phyloP scores from a whole-genome alignment of 2,329 filamentous ascomycete genomes.

The Phialophora verrucosa region DNA sequence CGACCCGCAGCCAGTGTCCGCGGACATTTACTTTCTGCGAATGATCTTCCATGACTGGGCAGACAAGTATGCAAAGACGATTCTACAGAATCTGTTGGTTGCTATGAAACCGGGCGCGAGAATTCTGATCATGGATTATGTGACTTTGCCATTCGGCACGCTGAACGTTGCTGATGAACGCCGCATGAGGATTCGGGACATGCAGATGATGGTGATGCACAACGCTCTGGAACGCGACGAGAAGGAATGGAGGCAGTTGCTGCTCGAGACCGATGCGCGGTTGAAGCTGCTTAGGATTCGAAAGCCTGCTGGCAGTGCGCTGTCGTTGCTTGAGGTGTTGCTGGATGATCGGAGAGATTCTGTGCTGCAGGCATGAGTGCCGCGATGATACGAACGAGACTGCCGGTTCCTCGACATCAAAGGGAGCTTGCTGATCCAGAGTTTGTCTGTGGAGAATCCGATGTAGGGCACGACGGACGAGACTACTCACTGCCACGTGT shows the following conservation, averaged over 20 bases:
- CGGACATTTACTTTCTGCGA: conserved; percentile 65
- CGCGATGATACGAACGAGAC: neutral
- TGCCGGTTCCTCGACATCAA: too few species aligned
- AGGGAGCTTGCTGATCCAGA: too few species aligned
- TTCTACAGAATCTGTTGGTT: conserved; percentile 59
- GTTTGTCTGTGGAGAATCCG: too few species aligned
- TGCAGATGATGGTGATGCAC: conserved; percentile 57
- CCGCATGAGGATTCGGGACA: conserved; percentile 20
- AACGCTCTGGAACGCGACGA: conserved; percentile 60
- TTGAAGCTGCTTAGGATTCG: conserved; percentile 42
- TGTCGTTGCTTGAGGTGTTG: conserved; percentile 23
- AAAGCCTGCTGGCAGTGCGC: conserved; percentile 20
- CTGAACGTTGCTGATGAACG: conserved; percentile 20
- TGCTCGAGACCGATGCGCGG: conserved; percentile 50
- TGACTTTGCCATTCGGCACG: conserved; percentile 37
- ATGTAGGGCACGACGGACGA: too few species aligned
- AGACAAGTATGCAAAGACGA: conserved; percentile 57
- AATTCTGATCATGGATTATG: conserved; percentile 51
- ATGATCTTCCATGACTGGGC: conserved; percentile 69
- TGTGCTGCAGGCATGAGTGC: conserved; percentile 1
- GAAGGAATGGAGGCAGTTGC: conserved; percentile 55
- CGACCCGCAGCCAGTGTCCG: conserved; percentile 59
- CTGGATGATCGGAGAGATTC: conserved; percentile 16
- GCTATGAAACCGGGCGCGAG: conserved; percentile 62
- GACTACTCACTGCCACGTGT: too few species aligned